Percentiles rank a stretch among this genome's conserved stretches.
Evolutionary conservation across 2,329 filamentous ascomycete genomes (phyloP).

Genomic region (Clonostachys sp.): DNA sequence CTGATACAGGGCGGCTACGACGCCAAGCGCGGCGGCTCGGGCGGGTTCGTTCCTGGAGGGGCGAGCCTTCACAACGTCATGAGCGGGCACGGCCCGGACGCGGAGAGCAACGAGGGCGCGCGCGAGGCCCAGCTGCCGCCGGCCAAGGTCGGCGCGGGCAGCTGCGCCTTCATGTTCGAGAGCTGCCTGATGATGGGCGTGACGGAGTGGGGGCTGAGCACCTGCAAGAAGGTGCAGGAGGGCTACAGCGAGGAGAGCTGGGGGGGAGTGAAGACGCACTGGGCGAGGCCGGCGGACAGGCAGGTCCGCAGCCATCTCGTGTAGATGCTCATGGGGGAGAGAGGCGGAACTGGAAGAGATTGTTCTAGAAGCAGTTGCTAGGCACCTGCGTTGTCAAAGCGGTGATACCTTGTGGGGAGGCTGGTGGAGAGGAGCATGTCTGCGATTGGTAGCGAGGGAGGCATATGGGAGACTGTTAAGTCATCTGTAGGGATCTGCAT

Average conservation of each 20-base stretch:
- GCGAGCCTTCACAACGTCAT: slow-evolving; percentile 66
- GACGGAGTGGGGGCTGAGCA: slow-evolving; percentile 62
- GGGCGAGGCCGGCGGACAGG: slow-evolving; percentile 1
- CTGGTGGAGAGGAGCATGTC: too few species aligned
- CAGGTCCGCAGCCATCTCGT: slow-evolving; percentile 2
- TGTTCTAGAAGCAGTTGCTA: too few species aligned
- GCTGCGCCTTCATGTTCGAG: slow-evolving; percentile 68
- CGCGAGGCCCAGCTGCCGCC: slow-evolving; percentile 49
- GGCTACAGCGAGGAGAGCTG: slow-evolving; percentile 76
- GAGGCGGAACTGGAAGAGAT: not conserved
- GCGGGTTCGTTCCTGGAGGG: slow-evolving; percentile 53
- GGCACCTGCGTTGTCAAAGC: too few species aligned
- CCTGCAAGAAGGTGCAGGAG: slow-evolving; percentile 55
- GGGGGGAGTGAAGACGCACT: slow-evolving; percentile 59
- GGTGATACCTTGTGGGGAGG: too few species aligned
- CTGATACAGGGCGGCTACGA: slow-evolving; percentile 55
- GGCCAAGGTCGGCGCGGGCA: slow-evolving; percentile 53
- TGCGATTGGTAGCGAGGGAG: too few species aligned
- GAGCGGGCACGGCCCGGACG: slow-evolving; percentile 62
- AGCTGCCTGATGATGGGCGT: slow-evolving; percentile 67
- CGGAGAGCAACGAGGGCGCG: slow-evolving; percentile 49
- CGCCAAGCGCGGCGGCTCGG: slow-evolving; percentile 48
- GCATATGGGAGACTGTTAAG: too few species aligned
- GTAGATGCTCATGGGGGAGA: not conserved
- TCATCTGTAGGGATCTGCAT: too few species aligned